Evolutionary conservation across 164 flowering plant species (phyloP).

Genomic region (Macadamia integrifolia): DNA sequence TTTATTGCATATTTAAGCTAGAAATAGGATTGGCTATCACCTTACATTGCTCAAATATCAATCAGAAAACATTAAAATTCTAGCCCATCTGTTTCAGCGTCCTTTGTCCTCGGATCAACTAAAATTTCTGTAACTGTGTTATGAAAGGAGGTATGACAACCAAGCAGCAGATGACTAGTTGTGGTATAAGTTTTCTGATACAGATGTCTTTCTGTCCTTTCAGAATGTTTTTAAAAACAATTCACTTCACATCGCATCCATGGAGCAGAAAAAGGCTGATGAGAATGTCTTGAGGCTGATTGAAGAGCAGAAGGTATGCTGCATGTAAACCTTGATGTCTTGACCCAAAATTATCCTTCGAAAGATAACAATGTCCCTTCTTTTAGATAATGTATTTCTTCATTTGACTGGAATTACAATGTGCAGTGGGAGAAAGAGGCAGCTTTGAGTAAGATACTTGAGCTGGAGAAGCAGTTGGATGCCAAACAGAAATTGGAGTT

Average conservation of each 20-base stretch:
- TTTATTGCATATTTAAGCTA: too few species aligned
- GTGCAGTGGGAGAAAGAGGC: background rate
- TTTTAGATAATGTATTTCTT: background rate
- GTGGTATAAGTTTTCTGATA: background rate
- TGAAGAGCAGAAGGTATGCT: conserved; percentile 30
- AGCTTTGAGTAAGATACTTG: background rate
- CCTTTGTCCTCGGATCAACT: too few species aligned
- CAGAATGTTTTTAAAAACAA: conserved; percentile 45
- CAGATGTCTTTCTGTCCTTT: conserved; percentile 10
- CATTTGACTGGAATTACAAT: background rate
- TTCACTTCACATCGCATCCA: conserved; percentile 45
- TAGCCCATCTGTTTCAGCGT: too few species aligned
- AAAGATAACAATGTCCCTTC: background rate
- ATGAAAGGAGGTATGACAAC: too few species aligned
- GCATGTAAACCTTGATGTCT: background rate
- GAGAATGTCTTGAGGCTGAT: conserved; percentile 27
- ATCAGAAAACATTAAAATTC: too few species aligned
- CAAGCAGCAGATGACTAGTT: too few species aligned
- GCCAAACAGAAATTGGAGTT: conserved; percentile 42
- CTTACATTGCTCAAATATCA: too few species aligned
- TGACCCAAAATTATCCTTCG: background rate
- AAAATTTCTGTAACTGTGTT: too few species aligned
- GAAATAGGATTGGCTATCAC: too few species aligned
- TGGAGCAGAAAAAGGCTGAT: conserved; percentile 6
- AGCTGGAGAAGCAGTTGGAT: conserved; percentile 10